Evolutionary conservation across 2,329 filamentous ascomycete genomes (phyloP).

Genomic region (Penicillium griseofulvum): DNA sequence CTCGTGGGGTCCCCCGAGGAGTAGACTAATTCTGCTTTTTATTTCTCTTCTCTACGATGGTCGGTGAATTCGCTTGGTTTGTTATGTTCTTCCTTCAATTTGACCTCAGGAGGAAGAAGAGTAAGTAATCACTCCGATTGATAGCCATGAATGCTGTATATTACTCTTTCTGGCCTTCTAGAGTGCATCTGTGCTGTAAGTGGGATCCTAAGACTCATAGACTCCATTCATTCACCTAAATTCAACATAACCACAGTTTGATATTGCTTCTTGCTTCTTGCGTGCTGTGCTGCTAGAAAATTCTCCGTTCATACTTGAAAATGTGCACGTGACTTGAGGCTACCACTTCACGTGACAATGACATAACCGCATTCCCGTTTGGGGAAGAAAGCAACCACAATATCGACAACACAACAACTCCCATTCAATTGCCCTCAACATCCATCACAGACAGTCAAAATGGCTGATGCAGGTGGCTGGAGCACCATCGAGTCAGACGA

Average conservation of each 20-base stretch:
- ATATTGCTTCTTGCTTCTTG: background rate
- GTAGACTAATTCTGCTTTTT: background rate
- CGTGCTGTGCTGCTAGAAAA: background rate
- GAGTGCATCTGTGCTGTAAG: background rate
- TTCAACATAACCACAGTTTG: background rate
- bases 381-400: slow-evolving; percentile 5
- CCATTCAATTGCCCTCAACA: background rate
- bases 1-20: background rate
- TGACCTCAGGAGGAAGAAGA: background rate
- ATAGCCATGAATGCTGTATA: background rate
- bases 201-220: background rate
- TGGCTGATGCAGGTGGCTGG: slow-evolving; percentile 70
- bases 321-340: background rate
- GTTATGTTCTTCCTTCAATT: too few relatives aligned
- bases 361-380: slow-evolving; percentile 13
- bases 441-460: slow-evolving; percentile 48
- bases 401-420: background rate
- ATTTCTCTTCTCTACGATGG: too few relatives aligned
- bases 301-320: background rate
- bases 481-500: slow-evolving; percentile 98
- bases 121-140: background rate
- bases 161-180: background rate
- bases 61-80: too few relatives aligned
- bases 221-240: accelerated
- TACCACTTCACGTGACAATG: slow-evolving; percentile 11